Base-by-base conservation (phyloP, 371 early-diverging fungal genomes). In the Apophysomyces sp. region DNA sequence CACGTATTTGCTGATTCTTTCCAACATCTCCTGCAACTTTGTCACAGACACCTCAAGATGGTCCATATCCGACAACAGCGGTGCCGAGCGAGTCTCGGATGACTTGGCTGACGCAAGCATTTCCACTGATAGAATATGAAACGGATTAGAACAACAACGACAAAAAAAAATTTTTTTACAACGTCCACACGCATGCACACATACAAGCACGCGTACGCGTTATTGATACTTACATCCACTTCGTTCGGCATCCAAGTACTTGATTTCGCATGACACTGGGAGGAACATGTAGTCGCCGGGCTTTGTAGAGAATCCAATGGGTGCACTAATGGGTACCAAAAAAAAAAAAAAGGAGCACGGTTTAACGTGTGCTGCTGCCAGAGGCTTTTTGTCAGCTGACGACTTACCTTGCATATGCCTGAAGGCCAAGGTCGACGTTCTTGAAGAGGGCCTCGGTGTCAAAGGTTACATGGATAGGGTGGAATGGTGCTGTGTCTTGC, bases 201-300 rank as follows among this genome's bases (percentile, higher is more conserved):
- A 21, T 13, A 51, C 21, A 24, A 44, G 29, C 15, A 60, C 57
- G 36, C 2, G 41, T 52, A 12, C 49, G 6, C 6, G 28, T 28
- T 55, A 52, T 27, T 58, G 32, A n/a, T 21, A 83, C 87, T 86
- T 86, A 91, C 92, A 84, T 71, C 89, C 94, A 74, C 86, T 87
- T 73, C 90, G 78, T 68, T 97, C 97, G 9, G 93, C 91, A 71
- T 95, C 92, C 54, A 86, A 87, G 67, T 92, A 92, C 80, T 91
- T 91, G 62, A 94, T 87, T 56, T 92, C 92, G 78, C 92, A 94
- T 51, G 93, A 92, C 28, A 95, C 82, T 31, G 93, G 91, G 57
- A 93, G 69, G 72, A 94, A 97, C 81, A 94, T 76, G 78, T 90
- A 88, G 78, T 91, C 88, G 52, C 87, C 90, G 31, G 87, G 73